Base-by-base conservation (phyloP, 2,329 filamentous ascomycete species). In the Lasiodiplodia hormozganensis region DNA sequence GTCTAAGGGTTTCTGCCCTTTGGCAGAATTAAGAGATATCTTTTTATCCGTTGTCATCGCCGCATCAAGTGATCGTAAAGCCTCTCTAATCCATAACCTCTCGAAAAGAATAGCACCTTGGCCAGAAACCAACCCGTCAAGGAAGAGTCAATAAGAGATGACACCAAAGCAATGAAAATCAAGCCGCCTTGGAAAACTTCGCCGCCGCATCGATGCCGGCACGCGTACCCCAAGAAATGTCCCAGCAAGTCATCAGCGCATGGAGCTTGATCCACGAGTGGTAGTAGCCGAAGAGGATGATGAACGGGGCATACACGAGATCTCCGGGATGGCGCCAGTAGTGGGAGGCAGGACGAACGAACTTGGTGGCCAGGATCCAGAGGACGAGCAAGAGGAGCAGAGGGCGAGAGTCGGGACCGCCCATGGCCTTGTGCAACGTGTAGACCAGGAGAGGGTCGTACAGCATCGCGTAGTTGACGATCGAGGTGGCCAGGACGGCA, bases 221-320 rank as follows among this genome's bases (percentile, higher is more conserved):
- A n/a, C 67, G 58, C 28, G 70, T 71, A 2, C 69, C 71, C 73
- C 73, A 75, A 3, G 62, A 69, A 18, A 68, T 70, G 57, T 73
- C 65, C 60, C 66, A 70, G 25, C 67, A 71, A 4, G 88, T 90
- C 4, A 87, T 65, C 25, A 86, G 62, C 0, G 86, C 86, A 72
- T 82, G 86, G 0, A 89, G 34, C 78, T 89, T 90, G 71, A 90
- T 81, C 1, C 87, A 73, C 31, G 84, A 84, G 74, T 90, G 88
- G 47, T 80, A 75, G 71, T 89, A 91, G 0, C 81, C 85, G 73
- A 90, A 91, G 0, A 81, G 11, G 16, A 89, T 73, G 54, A 86
- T 84, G 0, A 74, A 77, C 0, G 85, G 83, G 1, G 90, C 77
- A 68, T 85, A 83, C 0, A 78, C 62, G 2, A 88, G 70, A 73